A percentile compares a stretch with the other conserved stretches of the same genome.
phyloP scores from a whole-genome alignment of 2,329 filamentous ascomycete genomes.

The Akanthomyces muscarius region DNA sequence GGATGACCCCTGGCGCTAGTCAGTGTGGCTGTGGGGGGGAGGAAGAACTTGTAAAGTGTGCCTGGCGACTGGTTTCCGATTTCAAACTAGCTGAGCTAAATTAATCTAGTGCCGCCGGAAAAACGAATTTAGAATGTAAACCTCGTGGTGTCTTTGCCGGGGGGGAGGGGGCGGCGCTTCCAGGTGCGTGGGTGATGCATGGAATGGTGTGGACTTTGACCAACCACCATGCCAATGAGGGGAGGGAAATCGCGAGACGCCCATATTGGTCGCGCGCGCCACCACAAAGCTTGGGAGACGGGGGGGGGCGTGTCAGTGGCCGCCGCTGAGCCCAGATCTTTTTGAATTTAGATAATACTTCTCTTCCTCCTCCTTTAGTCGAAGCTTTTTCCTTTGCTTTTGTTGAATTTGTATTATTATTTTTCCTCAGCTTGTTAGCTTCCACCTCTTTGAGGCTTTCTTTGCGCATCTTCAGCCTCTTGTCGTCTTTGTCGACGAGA shows the following conservation, averaged over 20 bases:
- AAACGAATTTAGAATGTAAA: too few species aligned
- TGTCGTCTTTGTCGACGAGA: background rate
- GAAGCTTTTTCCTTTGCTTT: background rate
- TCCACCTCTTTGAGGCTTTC: background rate
- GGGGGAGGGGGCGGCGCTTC: background rate
- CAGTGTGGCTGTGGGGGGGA: background rate
- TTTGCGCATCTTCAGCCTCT: background rate
- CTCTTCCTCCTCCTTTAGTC: background rate
- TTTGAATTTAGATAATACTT: background rate
- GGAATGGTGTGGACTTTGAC: background rate
- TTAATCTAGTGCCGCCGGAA: too few species aligned
- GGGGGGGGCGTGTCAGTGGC: background rate
- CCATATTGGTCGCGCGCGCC: background rate
- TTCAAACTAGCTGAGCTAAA: too few species aligned
- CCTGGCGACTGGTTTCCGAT: too few species aligned
- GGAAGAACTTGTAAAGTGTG: too few species aligned
- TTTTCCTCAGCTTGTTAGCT: background rate
- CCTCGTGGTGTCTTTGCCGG: background rate
- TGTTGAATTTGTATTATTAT: background rate
- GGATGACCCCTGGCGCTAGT: background rate
- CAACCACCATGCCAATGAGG: constrained; percentile 4
- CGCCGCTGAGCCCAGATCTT: background rate
- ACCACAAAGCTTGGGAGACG: background rate
- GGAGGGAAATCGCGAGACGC: background rate
- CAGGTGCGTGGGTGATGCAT: background rate